A percentile compares a stretch with the other conserved stretches of the same genome.
These are phyloP conservation scores for Colletotrichum tropicale DNA, from an alignment of 2,329 filamentous ascomycete genomes.

Conservation along the genomic window DNA sequence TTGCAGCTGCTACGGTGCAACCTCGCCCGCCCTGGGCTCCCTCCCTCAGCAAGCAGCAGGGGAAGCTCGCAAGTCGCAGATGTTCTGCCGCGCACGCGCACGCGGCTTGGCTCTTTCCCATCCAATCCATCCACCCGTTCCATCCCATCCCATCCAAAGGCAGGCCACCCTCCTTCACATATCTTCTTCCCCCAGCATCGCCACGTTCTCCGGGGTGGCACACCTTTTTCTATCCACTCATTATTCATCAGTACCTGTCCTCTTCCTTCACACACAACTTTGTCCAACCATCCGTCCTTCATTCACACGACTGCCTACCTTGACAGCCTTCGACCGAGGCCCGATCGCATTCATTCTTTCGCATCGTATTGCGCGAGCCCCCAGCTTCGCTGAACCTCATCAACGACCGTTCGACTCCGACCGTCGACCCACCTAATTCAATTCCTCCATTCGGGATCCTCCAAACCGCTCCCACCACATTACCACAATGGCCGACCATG, in stretches of 20 bases:
- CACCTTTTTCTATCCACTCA: neutral
- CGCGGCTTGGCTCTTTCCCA: constrained; percentile 13
- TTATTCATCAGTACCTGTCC: neutral
- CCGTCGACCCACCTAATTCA: neutral
- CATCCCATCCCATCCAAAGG: neutral
- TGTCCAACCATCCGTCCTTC: neutral
- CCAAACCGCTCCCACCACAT: neutral
- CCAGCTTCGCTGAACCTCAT: neutral
- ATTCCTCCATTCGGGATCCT: neutral
- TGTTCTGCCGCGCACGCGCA: neutral
- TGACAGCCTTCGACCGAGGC: neutral
- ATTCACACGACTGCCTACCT: neutral
- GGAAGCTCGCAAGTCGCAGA: neutral
- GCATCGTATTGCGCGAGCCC: neutral
- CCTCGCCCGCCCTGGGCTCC: neutral
- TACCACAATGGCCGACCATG: constrained; percentile 47
- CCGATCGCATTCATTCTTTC: neutral
- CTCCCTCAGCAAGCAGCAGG: neutral
- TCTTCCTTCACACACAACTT: neutral
- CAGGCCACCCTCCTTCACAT: neutral
- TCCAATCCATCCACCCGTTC: neutral
- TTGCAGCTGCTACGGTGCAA: neutral
- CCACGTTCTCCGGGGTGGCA: constrained; percentile 7
- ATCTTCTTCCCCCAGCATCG: constrained; percentile 3
- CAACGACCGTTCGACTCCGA: neutral